Evolutionary conservation across 1,284 basidiomycete genomes (phyloP), one percentile per base, ranked within the genome.

Genomic region (Megacollybia platyphylla): DNA sequence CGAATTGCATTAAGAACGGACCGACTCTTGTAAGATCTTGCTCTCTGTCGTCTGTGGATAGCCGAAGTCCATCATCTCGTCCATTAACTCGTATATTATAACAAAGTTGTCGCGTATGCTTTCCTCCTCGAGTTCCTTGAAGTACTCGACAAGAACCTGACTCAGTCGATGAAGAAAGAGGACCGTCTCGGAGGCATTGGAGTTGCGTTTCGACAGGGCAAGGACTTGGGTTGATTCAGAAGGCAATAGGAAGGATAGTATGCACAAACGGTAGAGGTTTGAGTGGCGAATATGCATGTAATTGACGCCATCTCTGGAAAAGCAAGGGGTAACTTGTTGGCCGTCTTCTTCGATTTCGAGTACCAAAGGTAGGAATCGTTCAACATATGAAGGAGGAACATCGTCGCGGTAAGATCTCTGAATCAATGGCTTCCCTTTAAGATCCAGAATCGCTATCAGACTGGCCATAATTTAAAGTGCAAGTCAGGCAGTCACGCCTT

Each of bases 11-110:
- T 18, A 9, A 13, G 7, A 30, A 7, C 6, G 32, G 7, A 70
- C 83, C 52, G 51, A 90, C 83, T 97, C 96, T 64, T 97, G 94
- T 45, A 98, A 64, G 54, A 98, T 98, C 72, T 99, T 98, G 71
- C 87, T 92, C 68, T 98, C 96, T 17, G 96, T 98, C 24, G 96
- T 98, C 62, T 98, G 96, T 0, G 94, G 94, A 60, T 90, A 97
- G 9, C 96, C 96, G 66, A 97, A 98, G 68, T 98, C 94, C 93
- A 98, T 97, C 91, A 98, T 97, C 70, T 98, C 94, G 58, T 98
- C 96, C 66, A 99, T 75, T 41, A 98, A 76, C 59, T 96, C 92
- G 60, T 93, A 96, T 43, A 97, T 94, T 60, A 96, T 93, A 42
- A 96, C 92, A 60, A 97, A 97, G 62, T 98, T 98, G 65, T 99